Conservation (phyloP, 2,329 filamentous ascomycete genomes). For the Sporothrix euskadiensis region DNA sequence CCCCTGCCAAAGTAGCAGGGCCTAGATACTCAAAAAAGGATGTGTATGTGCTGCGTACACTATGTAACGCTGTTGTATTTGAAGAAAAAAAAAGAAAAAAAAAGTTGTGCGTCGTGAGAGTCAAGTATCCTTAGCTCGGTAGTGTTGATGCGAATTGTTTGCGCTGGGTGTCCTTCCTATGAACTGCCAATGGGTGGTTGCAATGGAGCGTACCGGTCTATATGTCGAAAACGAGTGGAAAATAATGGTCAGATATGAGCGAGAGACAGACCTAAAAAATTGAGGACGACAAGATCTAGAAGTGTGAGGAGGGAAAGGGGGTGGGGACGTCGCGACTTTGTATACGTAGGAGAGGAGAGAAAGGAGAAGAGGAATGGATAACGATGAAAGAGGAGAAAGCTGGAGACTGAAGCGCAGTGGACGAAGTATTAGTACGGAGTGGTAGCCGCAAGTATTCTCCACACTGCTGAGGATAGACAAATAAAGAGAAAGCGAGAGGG, state of each 20-base stretch:
- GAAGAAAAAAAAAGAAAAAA: too few species aligned
- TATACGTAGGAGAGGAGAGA: conserved; percentile 1
- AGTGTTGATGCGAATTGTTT: background rate
- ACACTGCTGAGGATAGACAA: background rate
- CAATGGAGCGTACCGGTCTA: background rate
- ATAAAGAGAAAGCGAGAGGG: conserved; percentile 12
- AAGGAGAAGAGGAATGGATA: background rate
- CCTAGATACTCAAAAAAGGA: background rate
- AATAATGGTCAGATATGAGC: conserved; percentile 31
- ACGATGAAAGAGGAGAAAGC: background rate
- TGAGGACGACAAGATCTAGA: background rate
- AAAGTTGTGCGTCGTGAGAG: conserved; percentile 22
- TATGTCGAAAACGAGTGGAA: background rate
- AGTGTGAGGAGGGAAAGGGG: background rate
- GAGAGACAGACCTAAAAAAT: conserved; percentile 30
- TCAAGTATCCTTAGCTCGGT: background rate
- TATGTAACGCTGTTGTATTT: background rate
- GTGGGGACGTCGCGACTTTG: background rate
- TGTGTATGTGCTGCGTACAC: background rate
- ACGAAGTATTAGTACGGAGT: conserved; percentile 18
- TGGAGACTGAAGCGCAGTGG: background rate
- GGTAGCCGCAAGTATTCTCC: conserved; percentile 23
- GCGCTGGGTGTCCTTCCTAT: background rate
- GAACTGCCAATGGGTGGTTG: background rate
- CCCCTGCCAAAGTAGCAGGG: conserved; percentile 26